Evolutionary conservation across 257 asterid genomes (phyloP), one percentile per base, ranked within the genome.

Genomic region (Hygrophila difformis): DNA sequence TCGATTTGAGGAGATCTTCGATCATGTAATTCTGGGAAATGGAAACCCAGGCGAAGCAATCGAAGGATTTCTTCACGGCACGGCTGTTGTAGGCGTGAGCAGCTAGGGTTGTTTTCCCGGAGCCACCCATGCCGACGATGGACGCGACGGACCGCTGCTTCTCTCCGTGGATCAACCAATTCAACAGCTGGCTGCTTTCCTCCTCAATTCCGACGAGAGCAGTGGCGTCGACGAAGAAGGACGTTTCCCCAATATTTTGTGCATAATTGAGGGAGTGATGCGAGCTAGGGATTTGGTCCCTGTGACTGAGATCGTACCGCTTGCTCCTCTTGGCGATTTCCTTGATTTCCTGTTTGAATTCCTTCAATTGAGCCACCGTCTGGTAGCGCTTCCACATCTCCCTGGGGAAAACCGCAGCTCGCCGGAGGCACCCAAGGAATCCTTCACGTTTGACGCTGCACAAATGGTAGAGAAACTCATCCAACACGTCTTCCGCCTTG

Each of bases 261-360:
- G 56, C 35, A 12, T 51, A 51, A 12, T 36, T 36, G 36, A 37
- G 21, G 23, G 56, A 36, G 29, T 51, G 56, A 8, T 12, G 19
- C 12, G 13, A 49, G 13, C 8, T 34, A 9, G 12, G 55, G 35
- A 29, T 44, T n/a, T n/a, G n/a, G 36, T 37, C 56, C 16, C 22
- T 51, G 46, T 51, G 44, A 17, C 46, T 51, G 9, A 51, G 56
- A 51, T 51, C 56, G 12, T 51, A 51, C 7, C 56, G 39, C 46
- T 14, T 51, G n/a, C 49, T 44, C 12, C 49, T 20, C 18, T 44
- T n/a, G 0, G 56, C 56, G 5, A 51, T 51, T 7, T 16, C 37
- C 49, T 13, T 20, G 56, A 51, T 51, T 23, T 36, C 56, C 9
- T 37, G 37, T 1, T 22, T 36, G 36, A 51, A 33, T 9, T 36